phyloP scores from a whole-genome alignment of 306 rosid species.

The Prunus padus region DNA sequence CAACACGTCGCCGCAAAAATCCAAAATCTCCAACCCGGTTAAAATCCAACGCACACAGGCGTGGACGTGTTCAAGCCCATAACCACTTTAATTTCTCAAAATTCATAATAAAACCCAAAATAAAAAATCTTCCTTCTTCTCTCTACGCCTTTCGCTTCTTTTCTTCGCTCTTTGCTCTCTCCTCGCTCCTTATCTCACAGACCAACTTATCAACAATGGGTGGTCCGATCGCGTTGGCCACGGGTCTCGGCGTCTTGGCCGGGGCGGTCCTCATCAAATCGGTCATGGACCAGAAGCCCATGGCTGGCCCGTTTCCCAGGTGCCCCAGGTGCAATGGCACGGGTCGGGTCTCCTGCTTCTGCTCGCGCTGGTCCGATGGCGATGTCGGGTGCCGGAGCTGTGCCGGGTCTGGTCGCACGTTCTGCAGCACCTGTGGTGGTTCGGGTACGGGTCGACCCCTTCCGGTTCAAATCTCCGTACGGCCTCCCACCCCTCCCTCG shows the following conservation, averaged over 20 bases:
- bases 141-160: neutral
- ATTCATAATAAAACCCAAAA: neutral
- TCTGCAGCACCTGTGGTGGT: constrained; percentile 82
- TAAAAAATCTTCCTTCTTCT: neutral
- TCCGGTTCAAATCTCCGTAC: constrained; percentile 56
- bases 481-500: constrained; percentile 49
- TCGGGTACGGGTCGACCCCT: constrained; percentile 83
- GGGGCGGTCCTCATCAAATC: constrained; percentile 83
- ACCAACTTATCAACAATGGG: constrained; percentile 23
- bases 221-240: constrained; percentile 69
- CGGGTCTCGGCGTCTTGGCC: constrained; percentile 81
- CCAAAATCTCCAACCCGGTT: constrained; percentile 25
- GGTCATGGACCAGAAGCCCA: constrained; percentile 74
- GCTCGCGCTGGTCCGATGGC: constrained; percentile 92
- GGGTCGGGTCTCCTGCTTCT: constrained; percentile 76
- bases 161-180: neutral
- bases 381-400: constrained; percentile 81
- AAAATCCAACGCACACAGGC: constrained; percentile 4
- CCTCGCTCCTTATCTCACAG: neutral
- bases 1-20: constrained; percentile 27
- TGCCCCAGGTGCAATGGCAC: constrained; percentile 84
- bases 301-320: constrained; percentile 78
- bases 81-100: constrained; percentile 42
- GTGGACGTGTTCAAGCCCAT: constrained; percentile 62
- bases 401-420: constrained; percentile 80